Evolutionary conservation across 169 alveolate genomes (phyloP), one percentile per base, ranked within the genome.

Genomic region (Babesia bigemina): DNA sequence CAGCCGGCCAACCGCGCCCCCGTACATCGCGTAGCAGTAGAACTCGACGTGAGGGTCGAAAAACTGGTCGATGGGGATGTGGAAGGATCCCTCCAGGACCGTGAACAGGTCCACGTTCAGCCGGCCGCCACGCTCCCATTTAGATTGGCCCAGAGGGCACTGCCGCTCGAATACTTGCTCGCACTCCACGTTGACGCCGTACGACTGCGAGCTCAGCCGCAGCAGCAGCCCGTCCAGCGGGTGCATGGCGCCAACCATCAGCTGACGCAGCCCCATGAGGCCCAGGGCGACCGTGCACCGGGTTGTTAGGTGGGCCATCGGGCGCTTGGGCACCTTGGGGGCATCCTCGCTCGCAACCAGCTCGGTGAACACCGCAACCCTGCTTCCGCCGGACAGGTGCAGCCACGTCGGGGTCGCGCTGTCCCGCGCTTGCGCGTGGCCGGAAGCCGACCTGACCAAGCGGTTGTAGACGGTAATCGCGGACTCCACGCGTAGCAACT

Each of bases 341-440:
- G 97, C 93, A 47, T 93, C 96, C 50, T 87, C 74, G 58, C 74
- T 70, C 65, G 88, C 84, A 29, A 94, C 92, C 29, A 94, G 78
- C 67, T 94, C 97, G 52, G 91, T 76, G 72, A 87, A 86, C 28
- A 94, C 49, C 21, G 93, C 84, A 33, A 94, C 85, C 65, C 87
- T 93, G 63, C 77, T 84, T 19, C 90, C 93, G 26, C 96, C 94
- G 50, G 91, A 91, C 29, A 94, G 84, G 73, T 91, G 75, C 29
- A 94, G 75, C 98, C 98, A 94, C 48, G 83, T 73, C 0, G 98
- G 98, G 39, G 79, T 87, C 28, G 81, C 91, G 21, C 70, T 82
- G 19, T 55, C 65, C 3, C 21, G 0, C 4, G 28, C 28, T 22
- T 75, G 87, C 45, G 62, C 74, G 42, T 73, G 70, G 11, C 60